Percentiles rank a stretch among this genome's conserved stretches.
These are phyloP conservation scores for Vaccinium macrocarpon DNA, from an alignment of 148 eudicot genomes.

Conservation along the genomic window DNA sequence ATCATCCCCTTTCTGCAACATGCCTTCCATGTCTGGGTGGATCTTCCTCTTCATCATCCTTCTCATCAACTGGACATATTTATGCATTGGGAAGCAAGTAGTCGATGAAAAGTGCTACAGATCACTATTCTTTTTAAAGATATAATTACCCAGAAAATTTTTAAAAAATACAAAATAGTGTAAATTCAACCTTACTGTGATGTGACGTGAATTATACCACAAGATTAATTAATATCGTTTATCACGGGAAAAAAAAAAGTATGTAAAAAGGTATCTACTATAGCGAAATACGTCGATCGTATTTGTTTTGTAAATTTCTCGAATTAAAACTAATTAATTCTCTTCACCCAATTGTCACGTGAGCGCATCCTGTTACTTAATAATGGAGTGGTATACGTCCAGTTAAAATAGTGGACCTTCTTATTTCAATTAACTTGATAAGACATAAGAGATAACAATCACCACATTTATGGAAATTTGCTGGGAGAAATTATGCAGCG, in stretches of 20 bases:
- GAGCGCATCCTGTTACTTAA: not conserved
- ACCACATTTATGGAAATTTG: too few species aligned
- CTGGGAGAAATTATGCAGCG: too few species aligned
- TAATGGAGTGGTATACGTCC: too few species aligned
- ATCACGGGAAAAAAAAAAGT: not conserved
- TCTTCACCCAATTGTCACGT: not conserved
- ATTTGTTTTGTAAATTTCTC: not conserved
- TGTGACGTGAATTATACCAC: not conserved
- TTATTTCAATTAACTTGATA: too few species aligned
- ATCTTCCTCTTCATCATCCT: slow-evolving; percentile 26
- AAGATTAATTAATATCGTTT: not conserved
- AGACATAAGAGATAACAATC: too few species aligned
- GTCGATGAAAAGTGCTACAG: too few species aligned
- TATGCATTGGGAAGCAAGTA: not conserved
- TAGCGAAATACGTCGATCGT: not conserved
- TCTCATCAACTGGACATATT: slow-evolving; percentile 15
- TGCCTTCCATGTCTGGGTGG: slow-evolving; percentile 19
- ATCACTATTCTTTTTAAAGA: too few species aligned
- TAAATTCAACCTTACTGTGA: not conserved
- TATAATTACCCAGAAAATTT: not conserved
- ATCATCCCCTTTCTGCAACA: not conserved
- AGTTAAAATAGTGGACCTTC: too few species aligned
- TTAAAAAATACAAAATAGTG: not conserved
- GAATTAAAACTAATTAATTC: not conserved
- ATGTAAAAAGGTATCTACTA: too few species aligned